Evolutionary conservation across 306 rosid species (phyloP).

Genomic region (Vicia faba): DNA sequence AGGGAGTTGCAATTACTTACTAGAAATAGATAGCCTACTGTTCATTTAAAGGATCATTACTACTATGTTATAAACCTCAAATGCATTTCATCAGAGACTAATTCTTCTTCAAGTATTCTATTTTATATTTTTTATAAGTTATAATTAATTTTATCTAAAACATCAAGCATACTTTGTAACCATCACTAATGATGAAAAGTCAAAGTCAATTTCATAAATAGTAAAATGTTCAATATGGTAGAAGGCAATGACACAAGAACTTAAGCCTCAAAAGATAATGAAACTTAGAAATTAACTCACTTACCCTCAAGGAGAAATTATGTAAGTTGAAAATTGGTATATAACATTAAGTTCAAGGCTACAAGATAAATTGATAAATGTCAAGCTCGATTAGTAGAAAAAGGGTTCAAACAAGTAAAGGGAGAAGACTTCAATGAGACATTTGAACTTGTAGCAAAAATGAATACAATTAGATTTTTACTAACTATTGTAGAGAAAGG

Average conservation of each 20-base stretch:
- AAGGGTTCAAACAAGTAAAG: not conserved
- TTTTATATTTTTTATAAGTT: no score
- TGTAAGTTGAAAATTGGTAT: not conserved
- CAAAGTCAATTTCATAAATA: not conserved
- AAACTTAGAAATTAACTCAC: not conserved
- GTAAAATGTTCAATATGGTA: not conserved
- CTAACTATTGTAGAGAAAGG: not conserved
- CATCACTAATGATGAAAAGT: no score
- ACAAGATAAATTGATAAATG: not conserved
- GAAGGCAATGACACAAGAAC: not conserved
- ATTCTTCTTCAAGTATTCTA: no score
- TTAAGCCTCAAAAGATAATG: not conserved
- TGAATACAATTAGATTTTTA: not conserved
- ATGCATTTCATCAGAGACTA: no score
- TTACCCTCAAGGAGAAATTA: not conserved
- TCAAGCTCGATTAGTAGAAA: not conserved
- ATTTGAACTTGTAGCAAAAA: not conserved
- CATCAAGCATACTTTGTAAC: no score
- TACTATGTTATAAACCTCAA: no score
- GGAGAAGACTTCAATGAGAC: not conserved
- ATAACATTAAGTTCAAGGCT: not conserved
- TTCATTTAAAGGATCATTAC: no score
- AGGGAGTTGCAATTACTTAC: no score
- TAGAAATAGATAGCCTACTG: no score
- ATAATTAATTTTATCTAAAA: no score